phyloP scores from a whole-genome alignment of 177 flowering plant species.

The Tripterygium wilfordii region DNA sequence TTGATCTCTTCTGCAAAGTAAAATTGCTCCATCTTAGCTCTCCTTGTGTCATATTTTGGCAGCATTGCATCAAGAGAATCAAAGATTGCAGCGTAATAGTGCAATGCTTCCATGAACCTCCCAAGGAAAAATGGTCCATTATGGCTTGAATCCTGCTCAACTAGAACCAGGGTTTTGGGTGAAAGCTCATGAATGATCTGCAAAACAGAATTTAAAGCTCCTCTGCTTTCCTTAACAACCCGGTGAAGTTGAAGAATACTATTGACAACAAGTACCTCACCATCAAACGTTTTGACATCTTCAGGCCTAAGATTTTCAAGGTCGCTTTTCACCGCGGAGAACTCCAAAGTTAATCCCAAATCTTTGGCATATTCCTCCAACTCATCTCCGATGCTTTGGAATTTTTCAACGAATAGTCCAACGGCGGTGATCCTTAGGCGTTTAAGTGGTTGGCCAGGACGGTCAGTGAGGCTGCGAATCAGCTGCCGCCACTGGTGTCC shows the following conservation, averaged over 20 bases:
- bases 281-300: conserved; percentile 30
- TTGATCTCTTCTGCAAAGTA: conserved; percentile 78
- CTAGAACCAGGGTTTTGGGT: conserved; percentile 45
- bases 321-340: conserved; percentile 43
- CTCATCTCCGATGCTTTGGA: conserved; percentile 42
- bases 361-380: conserved; percentile 40
- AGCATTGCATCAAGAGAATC: conserved; percentile 63
- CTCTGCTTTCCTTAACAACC: conserved; percentile 77
- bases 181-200: conserved; percentile 51
- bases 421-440: conserved; percentile 56
- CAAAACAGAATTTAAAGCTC: conserved; percentile 65
- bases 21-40: conserved; percentile 72
- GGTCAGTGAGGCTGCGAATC: conserved; percentile 50
- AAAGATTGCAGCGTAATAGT: conserved; percentile 48
- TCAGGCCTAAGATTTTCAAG: conserved; percentile 47
- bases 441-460: conserved; percentile 32
- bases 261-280: conserved; percentile 55
- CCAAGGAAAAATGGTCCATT: conserved; percentile 81
- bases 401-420: conserved; percentile 25
- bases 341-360: conserved; percentile 41
- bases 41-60: conserved; percentile 62
- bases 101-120: conserved; percentile 69
- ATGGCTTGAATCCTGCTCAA: conserved; percentile 77
- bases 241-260: conserved; percentile 71
- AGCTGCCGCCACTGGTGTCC: conserved; percentile 66